Evolutionary conservation across 768 basidiomycete genomes (phyloP), one percentile per base, ranked within the genome.

Genomic region (Tremella yokohamensis): DNA sequence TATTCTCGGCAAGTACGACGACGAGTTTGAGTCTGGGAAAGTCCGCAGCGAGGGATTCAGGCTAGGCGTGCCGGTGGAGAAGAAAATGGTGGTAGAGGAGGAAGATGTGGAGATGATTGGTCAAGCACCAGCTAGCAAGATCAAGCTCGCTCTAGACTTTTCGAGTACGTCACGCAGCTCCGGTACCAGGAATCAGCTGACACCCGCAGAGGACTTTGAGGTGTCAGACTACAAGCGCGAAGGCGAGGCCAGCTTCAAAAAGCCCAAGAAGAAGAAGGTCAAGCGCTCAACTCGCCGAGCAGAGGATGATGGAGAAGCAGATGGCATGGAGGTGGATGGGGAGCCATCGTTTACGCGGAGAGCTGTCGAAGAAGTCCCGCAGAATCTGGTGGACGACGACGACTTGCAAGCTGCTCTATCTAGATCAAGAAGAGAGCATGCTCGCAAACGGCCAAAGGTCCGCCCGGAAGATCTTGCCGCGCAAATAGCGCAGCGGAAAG

Each of bases 381-480:
- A 82, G 67, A 94, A 94, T 78, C 90, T 96, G 77, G 87, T 98
- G 63, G 96, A 98, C 78, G 96, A 99, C 76, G 96, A 99, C 76
- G 96, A 99, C 70, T 83, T 99, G 42, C 93, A 97, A 80, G 88
- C 89, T 40, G 90, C 89, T 24, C 81, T 98, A 58, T 87, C 94
- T 37, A 84, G 89, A 9, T 85, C 89, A 58, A 83, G 96, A 57
- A 84, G 87, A 68, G 87, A 87, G 49, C 89, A 88, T 66, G 80
- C 90, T 3, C 84, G 83, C 70, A 90, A 88, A 73, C 71, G 81
- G 19, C 87, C 88, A 72, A 90, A 88, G 68, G 54, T 87, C 13
- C 82, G 86, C 2, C 86, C 90, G 0, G 91, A 96, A 69, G 86
- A 94, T 65, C 79, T 93, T 20, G 90, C 89, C 1, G 80, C 81